Evolutionary conservation across 2,329 filamentous ascomycete species (phyloP).

Genomic region (Exutisphaerella laricina): DNA sequence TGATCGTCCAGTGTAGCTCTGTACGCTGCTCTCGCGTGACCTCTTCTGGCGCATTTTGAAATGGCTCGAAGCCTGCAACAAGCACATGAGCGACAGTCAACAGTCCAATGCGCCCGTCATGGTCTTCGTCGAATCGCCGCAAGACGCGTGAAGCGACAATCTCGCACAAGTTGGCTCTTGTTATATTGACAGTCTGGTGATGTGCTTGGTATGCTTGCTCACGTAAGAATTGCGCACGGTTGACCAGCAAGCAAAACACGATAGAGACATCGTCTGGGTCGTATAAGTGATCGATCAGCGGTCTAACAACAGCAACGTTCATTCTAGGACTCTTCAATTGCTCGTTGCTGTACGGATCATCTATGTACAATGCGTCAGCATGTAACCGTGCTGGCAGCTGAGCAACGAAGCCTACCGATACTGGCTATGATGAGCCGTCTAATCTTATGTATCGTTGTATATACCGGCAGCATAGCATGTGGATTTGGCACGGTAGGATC

Average conservation of each 20-base stretch:
- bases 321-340: constrained; percentile 76
- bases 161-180: constrained; percentile 72
- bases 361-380: constrained; percentile 32
- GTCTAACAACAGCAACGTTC: constrained; percentile 73
- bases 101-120: constrained; percentile 63
- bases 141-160: constrained; percentile 72
- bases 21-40: constrained; percentile 55
- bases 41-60: constrained; percentile 70
- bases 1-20: constrained; percentile 41
- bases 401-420: constrained; percentile 35
- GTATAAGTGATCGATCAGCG: constrained; percentile 77
- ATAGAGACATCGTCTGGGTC: constrained; percentile 74
- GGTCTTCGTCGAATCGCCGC: constrained; percentile 71
- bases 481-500: constrained; percentile 46
- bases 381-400: background rate
- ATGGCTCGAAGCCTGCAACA: constrained; percentile 77
- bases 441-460: constrained; percentile 66
- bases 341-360: constrained; percentile 63
- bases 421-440: constrained; percentile 43
- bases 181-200: constrained; percentile 74
- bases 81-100: constrained; percentile 72
- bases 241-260: constrained; percentile 78
- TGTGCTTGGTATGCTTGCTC: constrained; percentile 71
- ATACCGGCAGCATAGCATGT: constrained; percentile 62
- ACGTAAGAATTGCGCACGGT: constrained; percentile 70